Percentiles rank a stretch among this genome's conserved stretches.
Conservation (phyloP, 768 basidiomycete genomes). For the Termitomyces heimii region DNA sequence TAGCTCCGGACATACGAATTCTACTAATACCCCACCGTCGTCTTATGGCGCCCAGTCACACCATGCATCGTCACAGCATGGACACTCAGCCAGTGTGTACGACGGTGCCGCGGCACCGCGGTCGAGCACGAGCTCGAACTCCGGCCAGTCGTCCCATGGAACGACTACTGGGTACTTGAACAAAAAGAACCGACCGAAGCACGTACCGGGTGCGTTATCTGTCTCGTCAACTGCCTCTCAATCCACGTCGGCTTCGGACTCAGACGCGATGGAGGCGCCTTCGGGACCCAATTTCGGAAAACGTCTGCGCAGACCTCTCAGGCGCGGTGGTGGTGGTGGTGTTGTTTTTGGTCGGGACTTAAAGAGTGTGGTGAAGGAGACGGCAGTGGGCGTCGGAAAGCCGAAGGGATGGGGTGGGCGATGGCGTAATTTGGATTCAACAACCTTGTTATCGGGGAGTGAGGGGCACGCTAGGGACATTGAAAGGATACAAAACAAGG, state of each 20-base stretch:
- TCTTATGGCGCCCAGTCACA: slow-evolving; percentile 19
- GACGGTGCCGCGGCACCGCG: slow-evolving; percentile 6
- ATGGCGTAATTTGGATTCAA: slow-evolving; percentile 19
- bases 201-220: slow-evolving; percentile 59
- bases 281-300: slow-evolving; percentile 49
- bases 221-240: slow-evolving; percentile 38
- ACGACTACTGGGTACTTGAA: slow-evolving; percentile 2
- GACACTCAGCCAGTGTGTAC: slow-evolving; percentile 1
- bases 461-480: slow-evolving; percentile 17
- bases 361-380: slow-evolving; percentile 47
- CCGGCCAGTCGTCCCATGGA: slow-evolving; percentile 11
- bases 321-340: slow-evolving; percentile 24
- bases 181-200: slow-evolving; percentile 33
- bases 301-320: slow-evolving; percentile 49
- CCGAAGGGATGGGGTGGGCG: slow-evolving; percentile 12
- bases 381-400: slow-evolving; percentile 35
- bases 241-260: slow-evolving; percentile 16
- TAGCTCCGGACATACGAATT: slow-evolving; percentile 12
- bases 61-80: slow-evolving; percentile 14
- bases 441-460: slow-evolving; percentile 1
- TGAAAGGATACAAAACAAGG: slow-evolving; percentile 5
- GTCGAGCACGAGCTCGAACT: slow-evolving; percentile 11
- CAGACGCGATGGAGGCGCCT: slow-evolving; percentile 29
- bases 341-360: slow-evolving; percentile 67
- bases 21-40: slow-evolving; percentile 25